A percentile compares a stretch with the other conserved stretches of the same genome.
These are phyloP conservation scores for Wickerhamomyces canadensis DNA, from an alignment of 805 yeast genomes.

Conservation along the genomic window DNA sequence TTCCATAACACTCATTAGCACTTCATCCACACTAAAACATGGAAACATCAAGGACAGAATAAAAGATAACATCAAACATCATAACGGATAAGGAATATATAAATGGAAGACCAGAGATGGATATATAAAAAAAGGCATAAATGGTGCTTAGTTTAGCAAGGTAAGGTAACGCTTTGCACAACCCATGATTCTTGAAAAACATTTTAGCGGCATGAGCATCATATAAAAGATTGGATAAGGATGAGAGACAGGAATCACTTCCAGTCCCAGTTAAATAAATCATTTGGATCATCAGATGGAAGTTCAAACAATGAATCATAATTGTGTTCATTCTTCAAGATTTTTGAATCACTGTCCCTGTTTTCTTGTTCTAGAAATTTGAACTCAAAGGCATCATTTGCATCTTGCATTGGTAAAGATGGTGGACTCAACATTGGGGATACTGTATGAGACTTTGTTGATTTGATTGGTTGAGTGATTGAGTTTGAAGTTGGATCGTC, in stretches of 20 bases:
- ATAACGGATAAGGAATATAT: no score
- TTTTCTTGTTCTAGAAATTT: conserved; percentile 19
- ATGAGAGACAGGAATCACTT: conserved; percentile 4
- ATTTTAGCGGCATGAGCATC: background rate
- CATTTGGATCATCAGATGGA: conserved; percentile 6
- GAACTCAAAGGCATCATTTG: conserved; percentile 18
- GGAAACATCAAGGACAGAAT: background rate
- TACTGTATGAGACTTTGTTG: background rate
- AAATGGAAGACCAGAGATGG: no score
- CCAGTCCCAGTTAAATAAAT: conserved; percentile 18
- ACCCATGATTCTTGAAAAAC: no score
- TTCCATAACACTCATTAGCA: background rate
- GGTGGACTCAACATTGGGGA: conserved; percentile 5
- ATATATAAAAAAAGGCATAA: background rate
- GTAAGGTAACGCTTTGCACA: no score
- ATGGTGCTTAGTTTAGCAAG: no score
- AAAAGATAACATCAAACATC: background rate
- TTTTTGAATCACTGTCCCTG: background rate
- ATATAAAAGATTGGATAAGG: background rate
- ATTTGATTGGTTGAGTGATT: conserved; percentile 6
- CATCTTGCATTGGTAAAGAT: conserved; percentile 7
- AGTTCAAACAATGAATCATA: conserved; percentile 13
- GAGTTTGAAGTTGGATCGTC: conserved; percentile 10
- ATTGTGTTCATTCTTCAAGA: conserved; percentile 7
- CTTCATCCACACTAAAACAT: no score